These are phyloP conservation scores for Sanghuangporus sanghuang DNA, from an alignment of 1,284 basidiomycete species.

Conservation along the genomic window DNA sequence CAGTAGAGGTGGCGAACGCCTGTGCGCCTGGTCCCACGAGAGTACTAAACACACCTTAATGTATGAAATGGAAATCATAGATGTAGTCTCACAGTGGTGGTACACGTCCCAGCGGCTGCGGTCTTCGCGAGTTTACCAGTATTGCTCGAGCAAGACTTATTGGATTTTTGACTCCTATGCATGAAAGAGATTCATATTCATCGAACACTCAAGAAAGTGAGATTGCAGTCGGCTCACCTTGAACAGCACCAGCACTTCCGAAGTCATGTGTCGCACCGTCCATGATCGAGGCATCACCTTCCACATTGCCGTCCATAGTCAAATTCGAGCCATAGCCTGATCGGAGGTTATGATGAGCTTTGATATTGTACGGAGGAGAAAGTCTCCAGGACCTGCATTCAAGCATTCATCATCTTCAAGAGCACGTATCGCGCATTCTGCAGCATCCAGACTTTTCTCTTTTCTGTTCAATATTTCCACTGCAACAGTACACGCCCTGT, in stretches of 20 bases:
- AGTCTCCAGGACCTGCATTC: conserved; percentile 51
- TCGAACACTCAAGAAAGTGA: neutral
- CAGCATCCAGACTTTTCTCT: conserved; percentile 34
- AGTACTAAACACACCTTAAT: conserved; percentile 28
- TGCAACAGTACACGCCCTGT: conserved; percentile 1
- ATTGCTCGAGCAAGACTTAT: conserved; percentile 51
- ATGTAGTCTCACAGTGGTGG: conserved; percentile 50
- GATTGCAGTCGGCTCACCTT: conserved; percentile 36
- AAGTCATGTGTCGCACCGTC: conserved; percentile 45
- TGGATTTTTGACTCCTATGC: conserved; percentile 60
- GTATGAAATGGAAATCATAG: conserved; percentile 2
- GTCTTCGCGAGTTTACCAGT: conserved; percentile 43
- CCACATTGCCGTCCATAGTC: conserved; percentile 59
- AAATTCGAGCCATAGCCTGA: conserved; percentile 72
- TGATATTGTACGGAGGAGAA: too few species aligned
- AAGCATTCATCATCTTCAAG: conserved; percentile 58
- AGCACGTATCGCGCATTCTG: conserved; percentile 45
- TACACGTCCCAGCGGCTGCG: conserved; percentile 55
- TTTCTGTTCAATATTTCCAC: conserved; percentile 1
- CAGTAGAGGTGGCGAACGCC: conserved; percentile 36
- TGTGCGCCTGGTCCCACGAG: conserved; percentile 49
- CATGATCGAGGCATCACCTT: conserved; percentile 77
- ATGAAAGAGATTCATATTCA: neutral
- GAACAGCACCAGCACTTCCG: conserved; percentile 65
- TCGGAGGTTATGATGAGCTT: neutral